Evolutionary conservation across 352 stramenopile genomes (phyloP).

Genomic region (Globisporangium yorkense): DNA sequence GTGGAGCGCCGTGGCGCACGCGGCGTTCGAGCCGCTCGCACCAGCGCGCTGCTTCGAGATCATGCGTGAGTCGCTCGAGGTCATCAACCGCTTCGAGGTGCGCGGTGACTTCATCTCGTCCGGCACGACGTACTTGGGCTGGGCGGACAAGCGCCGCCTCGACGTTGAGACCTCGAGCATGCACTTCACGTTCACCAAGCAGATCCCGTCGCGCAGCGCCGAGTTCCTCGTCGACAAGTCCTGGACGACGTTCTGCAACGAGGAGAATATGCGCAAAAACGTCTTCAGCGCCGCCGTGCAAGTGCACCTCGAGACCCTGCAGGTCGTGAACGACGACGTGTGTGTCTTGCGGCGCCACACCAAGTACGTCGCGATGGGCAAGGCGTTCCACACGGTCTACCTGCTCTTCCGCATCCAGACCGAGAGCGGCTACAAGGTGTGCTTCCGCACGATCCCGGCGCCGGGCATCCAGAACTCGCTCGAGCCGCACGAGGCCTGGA

Average conservation of each 20-base stretch:
- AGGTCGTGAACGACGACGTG: constrained; percentile 46
- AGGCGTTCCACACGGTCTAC: constrained; percentile 65
- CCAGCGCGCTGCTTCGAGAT: constrained; percentile 27
- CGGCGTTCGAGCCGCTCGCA: constrained; percentile 24
- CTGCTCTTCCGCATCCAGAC: constrained; percentile 59
- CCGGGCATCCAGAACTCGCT: constrained; percentile 40
- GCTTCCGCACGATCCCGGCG: constrained; percentile 58
- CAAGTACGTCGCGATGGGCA: constrained; percentile 38
- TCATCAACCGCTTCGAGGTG: constrained; percentile 44
- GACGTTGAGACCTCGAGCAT: constrained; percentile 38
- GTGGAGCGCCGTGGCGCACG: constrained; percentile 27
- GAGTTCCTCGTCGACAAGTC: constrained; percentile 37
- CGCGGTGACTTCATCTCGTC: constrained; percentile 40
- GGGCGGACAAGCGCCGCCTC: constrained; percentile 50
- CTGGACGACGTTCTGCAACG: constrained; percentile 44
- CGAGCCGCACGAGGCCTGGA: constrained; percentile 44
- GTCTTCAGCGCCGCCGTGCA: constrained; percentile 44
- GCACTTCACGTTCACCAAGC: constrained; percentile 66
- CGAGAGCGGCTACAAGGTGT: constrained; percentile 48
- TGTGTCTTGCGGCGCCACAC: constrained; percentile 54
- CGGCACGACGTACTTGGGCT: constrained; percentile 43
- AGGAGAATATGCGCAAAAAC: constrained; percentile 44
- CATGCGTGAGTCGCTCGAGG: constrained; percentile 53
- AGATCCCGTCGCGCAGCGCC: constrained; percentile 25
- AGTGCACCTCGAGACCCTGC: constrained; percentile 39